Base-by-base conservation (phyloP, 2,329 filamentous ascomycete species). In the Sporothrix pseudoabietina region DNA sequence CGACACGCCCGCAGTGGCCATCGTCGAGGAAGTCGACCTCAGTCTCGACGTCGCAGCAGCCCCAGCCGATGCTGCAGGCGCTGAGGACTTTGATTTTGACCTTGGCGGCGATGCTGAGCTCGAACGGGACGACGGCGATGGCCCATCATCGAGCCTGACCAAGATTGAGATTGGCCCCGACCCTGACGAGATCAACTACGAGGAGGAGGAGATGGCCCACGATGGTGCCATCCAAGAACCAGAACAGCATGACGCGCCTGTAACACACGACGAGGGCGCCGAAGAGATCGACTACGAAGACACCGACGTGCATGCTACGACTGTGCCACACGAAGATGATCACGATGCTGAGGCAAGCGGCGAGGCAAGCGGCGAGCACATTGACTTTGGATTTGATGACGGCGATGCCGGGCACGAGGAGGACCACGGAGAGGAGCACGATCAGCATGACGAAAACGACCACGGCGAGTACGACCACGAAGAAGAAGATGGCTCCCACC, bases 231-330 rank as follows among this genome's bases (percentile, higher is more conserved):
- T 26, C 39, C 30, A 19, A 57, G 55, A 57, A 49, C 22, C 44
- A 75, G 30, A 47, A 26, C 4, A 35, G 3, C 32, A 26, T 19
- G 72, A 76, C 19, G 49, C 54, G 22, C 69, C 44, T 49, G 14
- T 69, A n/a, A 71, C 79, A 30, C 71, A 77, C 57, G 71, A 73
- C 2, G 77, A 77, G 1, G 75, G 75, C 22, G 74, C 77, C 14
- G 81, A 83, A 54, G 82, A 84, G 68, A 81, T 81, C 35, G 81
- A 81, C 57, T 82, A 82, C 66, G 81, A 83, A 47, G 78, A 82
- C 26, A 77, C 75, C 52, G 77, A 76, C 10, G 72, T 75, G 6
- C 61, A 72, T 16, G 35, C 65, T 41, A 63, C 59, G 26, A 54
- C 26, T 0, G 39, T 14, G 65, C 52, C 41, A 44, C 52, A 76